Conservation (phyloP, 192 early-diverging fungal genomes). For the Coemansia reversa region DNA sequence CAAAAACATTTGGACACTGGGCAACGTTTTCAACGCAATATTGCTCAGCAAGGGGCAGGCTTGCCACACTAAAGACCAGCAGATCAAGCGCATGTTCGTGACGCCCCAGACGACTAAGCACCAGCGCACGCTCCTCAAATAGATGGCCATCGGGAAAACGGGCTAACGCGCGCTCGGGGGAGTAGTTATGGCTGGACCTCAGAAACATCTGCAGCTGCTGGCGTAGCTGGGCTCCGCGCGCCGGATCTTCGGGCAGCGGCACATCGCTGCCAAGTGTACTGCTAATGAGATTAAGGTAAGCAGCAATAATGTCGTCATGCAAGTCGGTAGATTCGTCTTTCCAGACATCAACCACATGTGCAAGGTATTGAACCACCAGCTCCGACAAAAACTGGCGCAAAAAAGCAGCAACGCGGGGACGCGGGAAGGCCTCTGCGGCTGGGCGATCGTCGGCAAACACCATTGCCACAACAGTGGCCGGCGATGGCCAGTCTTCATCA, state of each 20-base stretch:
- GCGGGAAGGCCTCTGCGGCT: slow-evolving; percentile 61
- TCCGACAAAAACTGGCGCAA: slow-evolving; percentile 65
- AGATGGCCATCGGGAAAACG: slow-evolving; percentile 75
- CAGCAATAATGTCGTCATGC: slow-evolving; percentile 78
- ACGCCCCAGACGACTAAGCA: slow-evolving; percentile 78
- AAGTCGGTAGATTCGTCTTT: slow-evolving; percentile 66
- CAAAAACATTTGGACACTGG: slow-evolving; percentile 29
- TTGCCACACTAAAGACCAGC: slow-evolving; percentile 76
- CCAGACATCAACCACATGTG: slow-evolving; percentile 75
- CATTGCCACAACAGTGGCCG: slow-evolving; percentile 33
- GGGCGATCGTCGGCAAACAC: slow-evolving; percentile 56
- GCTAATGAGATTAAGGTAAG: slow-evolving; percentile 72
- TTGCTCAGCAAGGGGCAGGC: slow-evolving; percentile 57
- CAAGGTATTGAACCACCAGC: slow-evolving; percentile 74
- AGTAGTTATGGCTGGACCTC: slow-evolving; percentile 67
- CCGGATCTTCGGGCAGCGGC: background rate
- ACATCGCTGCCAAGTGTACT: background rate
- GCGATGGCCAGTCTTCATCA: slow-evolving; percentile 37
- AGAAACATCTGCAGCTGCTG: slow-evolving; percentile 65
- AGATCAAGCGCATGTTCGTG: slow-evolving; percentile 84
- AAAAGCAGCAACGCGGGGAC: slow-evolving; percentile 62
- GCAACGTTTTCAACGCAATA: slow-evolving; percentile 59
- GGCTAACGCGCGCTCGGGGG: slow-evolving; percentile 71
- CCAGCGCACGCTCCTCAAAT: slow-evolving; percentile 77
- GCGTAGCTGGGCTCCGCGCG: slow-evolving; percentile 11